Evolutionary conservation across 2,329 filamentous ascomycete species (phyloP).

Genomic region (Coniosporium tulheliwenetii): DNA sequence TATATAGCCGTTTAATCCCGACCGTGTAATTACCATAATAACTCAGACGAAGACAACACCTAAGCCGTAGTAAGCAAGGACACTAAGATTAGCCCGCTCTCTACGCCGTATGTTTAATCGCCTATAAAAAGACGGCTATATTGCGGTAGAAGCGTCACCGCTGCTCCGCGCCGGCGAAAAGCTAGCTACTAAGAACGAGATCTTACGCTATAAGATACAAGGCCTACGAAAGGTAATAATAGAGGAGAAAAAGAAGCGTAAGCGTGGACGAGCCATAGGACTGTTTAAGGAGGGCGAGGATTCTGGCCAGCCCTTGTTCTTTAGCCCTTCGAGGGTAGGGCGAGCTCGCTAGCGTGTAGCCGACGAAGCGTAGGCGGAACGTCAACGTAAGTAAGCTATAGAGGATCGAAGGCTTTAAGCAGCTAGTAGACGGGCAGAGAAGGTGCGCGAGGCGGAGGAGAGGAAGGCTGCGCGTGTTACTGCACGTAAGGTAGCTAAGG

Average conservation of each 20-base stretch:
- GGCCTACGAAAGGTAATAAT: no score
- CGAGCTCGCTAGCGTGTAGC: no score
- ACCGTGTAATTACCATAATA: no score
- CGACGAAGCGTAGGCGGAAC: no score
- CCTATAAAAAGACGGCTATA: background rate
- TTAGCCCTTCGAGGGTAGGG: no score
- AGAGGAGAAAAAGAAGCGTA: background rate
- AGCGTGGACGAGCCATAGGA: background rate
- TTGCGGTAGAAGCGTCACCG: background rate
- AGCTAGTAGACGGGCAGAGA: background rate
- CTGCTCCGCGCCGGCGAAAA: no score
- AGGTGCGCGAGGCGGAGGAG: no score
- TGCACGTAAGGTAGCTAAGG: background rate
- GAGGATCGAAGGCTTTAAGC: background rate
- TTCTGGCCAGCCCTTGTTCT: background rate
- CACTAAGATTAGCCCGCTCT: background rate
- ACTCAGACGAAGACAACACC: background rate
- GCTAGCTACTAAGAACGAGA: no score
- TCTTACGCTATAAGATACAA: no score
- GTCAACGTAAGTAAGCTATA: background rate
- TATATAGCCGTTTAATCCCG: no score
- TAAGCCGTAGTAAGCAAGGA: background rate
- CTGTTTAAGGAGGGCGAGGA: background rate
- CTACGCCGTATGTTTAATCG: background rate
- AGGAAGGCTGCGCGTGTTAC: background rate